These are phyloP conservation scores for Ogataea glucozyma DNA, from an alignment of 805 yeast genomes.

Conservation along the genomic window DNA sequence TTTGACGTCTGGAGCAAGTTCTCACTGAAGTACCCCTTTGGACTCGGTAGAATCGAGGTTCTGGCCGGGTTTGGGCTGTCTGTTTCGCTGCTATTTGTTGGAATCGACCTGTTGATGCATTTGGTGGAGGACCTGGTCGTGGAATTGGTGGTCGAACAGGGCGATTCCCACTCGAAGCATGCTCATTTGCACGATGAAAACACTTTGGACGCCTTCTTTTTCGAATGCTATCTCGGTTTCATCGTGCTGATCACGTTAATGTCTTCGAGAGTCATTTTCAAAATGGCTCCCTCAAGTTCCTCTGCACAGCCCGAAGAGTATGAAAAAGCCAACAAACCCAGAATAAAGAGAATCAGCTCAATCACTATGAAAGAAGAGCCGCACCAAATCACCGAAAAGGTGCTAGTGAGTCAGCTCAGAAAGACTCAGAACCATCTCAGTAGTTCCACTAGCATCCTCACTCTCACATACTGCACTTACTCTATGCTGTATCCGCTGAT, in stretches of 20 bases:
- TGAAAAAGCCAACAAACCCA: conserved; percentile 10
- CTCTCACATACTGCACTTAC: conserved; percentile 36
- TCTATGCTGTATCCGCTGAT: conserved; percentile 34
- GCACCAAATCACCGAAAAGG: conserved; percentile 6
- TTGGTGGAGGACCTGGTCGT: conserved; percentile 73
- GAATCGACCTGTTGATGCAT: conserved; percentile 85
- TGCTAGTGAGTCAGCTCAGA: conserved; percentile 9
- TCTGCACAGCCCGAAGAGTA: too few species aligned
- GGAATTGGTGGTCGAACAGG: conserved; percentile 37
- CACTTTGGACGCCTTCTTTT: conserved; percentile 28
- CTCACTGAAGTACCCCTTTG: conserved; percentile 86
- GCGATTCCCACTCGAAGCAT: conserved; percentile 31
- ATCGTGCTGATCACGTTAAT: conserved; percentile 35
- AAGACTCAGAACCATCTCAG: conserved; percentile 24
- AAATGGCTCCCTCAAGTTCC: background rate
- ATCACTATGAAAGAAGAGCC: conserved; percentile 29
- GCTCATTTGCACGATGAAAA: conserved; percentile 29
- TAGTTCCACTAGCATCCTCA: conserved; percentile 47
- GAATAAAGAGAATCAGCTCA: conserved; percentile 29
- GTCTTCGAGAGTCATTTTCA: conserved; percentile 32
- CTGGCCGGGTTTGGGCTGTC: conserved; percentile 84
- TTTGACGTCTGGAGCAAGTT: conserved; percentile 89
- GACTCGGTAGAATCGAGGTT: conserved; percentile 88
- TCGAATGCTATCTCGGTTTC: conserved; percentile 31
- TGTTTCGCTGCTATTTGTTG: conserved; percentile 84